phyloP scores from a whole-genome alignment of 2,329 filamentous ascomycete species.

The Xylaria sp. region DNA sequence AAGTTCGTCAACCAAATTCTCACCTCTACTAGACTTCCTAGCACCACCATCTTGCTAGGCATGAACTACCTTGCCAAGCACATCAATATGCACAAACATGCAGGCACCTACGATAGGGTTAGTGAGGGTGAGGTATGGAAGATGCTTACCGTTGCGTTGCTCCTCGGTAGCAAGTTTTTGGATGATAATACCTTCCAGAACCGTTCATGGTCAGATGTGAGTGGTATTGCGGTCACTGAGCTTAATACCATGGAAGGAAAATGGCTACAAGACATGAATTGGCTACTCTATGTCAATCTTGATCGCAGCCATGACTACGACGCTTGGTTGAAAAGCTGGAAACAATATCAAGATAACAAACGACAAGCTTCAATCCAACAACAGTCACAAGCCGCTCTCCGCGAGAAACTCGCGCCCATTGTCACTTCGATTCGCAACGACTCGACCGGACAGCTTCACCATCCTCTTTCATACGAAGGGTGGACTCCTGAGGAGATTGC shows the following conservation, averaged over 20 bases:
- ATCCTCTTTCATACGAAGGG: slow-evolving; percentile 53
- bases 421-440: slow-evolving; percentile 62
- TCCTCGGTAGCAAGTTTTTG: slow-evolving; percentile 93
- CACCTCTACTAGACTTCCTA: slow-evolving; percentile 88
- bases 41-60: slow-evolving; percentile 89
- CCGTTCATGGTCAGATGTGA: slow-evolving; percentile 95
- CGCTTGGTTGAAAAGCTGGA: slow-evolving; percentile 71
- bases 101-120: slow-evolving; percentile 63
- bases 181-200: slow-evolving; percentile 99
- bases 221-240: slow-evolving; percentile 84
- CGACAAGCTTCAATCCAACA: slow-evolving; percentile 43
- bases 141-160: slow-evolving; percentile 83
- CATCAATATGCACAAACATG: slow-evolving; percentile 77
- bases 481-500: slow-evolving; percentile 67
- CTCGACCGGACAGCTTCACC: slow-evolving; percentile 47
- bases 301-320: slow-evolving; percentile 77
- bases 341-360: slow-evolving; percentile 66
- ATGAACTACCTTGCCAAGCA: slow-evolving; percentile 89
- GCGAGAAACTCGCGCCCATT: slow-evolving; percentile 62
- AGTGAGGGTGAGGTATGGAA: slow-evolving; percentile 83
- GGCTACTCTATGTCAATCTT: slow-evolving; percentile 87
- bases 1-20: slow-evolving; percentile 94
- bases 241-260: slow-evolving; percentile 88
- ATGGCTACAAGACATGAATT: slow-evolving; percentile 85
- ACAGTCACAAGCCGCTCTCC: slow-evolving; percentile 57